Evolutionary conservation across 164 flowering plant genomes (phyloP).

Genomic region (Litsea cubeba): DNA sequence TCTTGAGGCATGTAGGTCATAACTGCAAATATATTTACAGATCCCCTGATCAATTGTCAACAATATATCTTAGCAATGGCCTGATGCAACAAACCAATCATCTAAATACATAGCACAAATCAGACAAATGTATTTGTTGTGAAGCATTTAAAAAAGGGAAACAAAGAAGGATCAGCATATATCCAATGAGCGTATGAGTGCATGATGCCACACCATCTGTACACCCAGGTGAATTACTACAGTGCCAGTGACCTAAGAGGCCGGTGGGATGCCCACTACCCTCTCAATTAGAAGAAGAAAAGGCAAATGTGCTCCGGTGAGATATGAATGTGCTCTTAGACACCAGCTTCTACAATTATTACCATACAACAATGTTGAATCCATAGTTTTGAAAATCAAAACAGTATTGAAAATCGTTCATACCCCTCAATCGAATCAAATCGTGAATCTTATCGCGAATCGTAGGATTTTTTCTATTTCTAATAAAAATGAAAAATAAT

Average conservation of each 20-base stretch:
- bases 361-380: no score
- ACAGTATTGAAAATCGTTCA: no score
- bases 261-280: background rate
- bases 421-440: no score
- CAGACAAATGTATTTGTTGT: background rate
- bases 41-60: slow-evolving; percentile 24
- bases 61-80: slow-evolving; percentile 21
- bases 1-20: slow-evolving; percentile 99
- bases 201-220: background rate
- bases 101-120: slow-evolving; percentile 1
- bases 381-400: no score
- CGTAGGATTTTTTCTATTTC: no score
- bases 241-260: background rate
- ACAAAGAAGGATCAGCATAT: background rate
- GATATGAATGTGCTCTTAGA: no score
- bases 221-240: background rate
- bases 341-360: no score
- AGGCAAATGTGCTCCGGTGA: no score
- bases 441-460: no score
- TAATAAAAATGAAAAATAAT: no score
- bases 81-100: slow-evolving; percentile 1
- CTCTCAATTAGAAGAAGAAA: background rate
- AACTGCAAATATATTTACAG: slow-evolving; percentile 55
- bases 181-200: background rate
- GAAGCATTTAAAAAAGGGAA: slow-evolving; percentile 1